Conservation (phyloP, 2,329 filamentous ascomycete species). For the Ceratocystis lukuohia region DNA sequence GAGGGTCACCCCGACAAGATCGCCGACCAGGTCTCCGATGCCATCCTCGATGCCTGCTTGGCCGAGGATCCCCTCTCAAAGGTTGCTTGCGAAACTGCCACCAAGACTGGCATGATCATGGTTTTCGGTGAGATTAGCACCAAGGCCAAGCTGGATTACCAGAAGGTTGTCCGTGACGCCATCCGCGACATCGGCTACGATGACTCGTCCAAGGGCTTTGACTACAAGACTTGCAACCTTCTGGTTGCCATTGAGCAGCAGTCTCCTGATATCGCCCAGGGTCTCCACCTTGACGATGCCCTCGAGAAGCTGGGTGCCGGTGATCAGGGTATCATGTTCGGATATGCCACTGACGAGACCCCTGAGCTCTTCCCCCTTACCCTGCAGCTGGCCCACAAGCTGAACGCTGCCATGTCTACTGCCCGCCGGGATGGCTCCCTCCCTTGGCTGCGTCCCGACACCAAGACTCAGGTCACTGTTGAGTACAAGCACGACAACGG, state of each 20-base stretch:
- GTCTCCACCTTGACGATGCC: constrained; percentile 94
- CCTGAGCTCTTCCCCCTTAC: constrained; percentile 93
- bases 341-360: constrained; percentile 98
- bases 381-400: constrained; percentile 86
- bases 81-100: constrained; percentile 97
- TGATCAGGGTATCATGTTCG: constrained; percentile 99
- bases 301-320: constrained; percentile 96
- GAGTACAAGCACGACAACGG: constrained; percentile 97
- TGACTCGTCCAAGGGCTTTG: constrained; percentile 91
- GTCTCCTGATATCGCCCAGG: constrained; percentile 96
- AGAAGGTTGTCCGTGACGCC: constrained; percentile 84
- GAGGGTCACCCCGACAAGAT: constrained; percentile 95
- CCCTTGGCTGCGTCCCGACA: constrained; percentile 93
- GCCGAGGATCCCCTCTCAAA: constrained; percentile 92
- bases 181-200: constrained; percentile 99
- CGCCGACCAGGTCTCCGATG: constrained; percentile 95
- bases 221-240: constrained; percentile 99
- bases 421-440: constrained; percentile 78
- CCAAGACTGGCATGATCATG: constrained; percentile 99
- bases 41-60: constrained; percentile 95
- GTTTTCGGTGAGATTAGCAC: constrained; percentile 98
- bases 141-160: constrained; percentile 91
- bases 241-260: constrained; percentile 98
- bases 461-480: constrained; percentile 98
- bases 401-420: constrained; percentile 86